Base-by-base conservation (phyloP, 805 yeast genomes). In the Wickerhamomyces ciferrii region DNA sequence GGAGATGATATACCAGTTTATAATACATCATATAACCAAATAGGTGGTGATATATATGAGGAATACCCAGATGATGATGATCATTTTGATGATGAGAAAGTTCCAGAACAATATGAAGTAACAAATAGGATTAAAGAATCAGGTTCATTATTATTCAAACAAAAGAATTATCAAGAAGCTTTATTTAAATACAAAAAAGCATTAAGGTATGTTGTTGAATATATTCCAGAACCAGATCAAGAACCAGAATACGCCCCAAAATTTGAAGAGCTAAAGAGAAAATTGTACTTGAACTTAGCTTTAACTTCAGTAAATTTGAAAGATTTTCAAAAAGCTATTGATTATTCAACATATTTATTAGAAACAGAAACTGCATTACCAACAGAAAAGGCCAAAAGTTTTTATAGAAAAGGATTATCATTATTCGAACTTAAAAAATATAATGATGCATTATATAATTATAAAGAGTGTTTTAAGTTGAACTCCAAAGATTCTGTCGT, bases 31-130 rank as follows among this genome's bases (percentile, higher is more conserved):
- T 78, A 79, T 53, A 78, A 76, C 48, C 57, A 66, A 0, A 68
- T 81, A 8, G 89, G 84, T 1, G 88, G 87, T 8, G 95, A 87
- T 55, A 60, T 77, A 0, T 87, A 74, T 55, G 94, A 86, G 63
- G 94, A 86, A 61, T 79, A 72, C 53, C 95, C 94, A 0, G 90
- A 81, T 49, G 95, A 87, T 61, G 88, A 85, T 53, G 67, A 59
- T 3, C 62, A 72, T 47, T 78, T 83, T 42, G 81, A 77, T 47
- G 75, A 76, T 40, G 82, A 84, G 18, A 78, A 83, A 43, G 70
- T 81, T 8, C 59, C 56, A n/a, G 64, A 67, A 15, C 81, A 84
- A 0, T 78, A 59, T 47, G 65, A 66, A 10, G 87, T 83, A 0
- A 62, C 82, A 0, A 53, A 51, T 10, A 76, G 63, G 15, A 85